Evolutionary conservation across 2,329 filamentous ascomycete genomes (phyloP), one percentile per base, ranked within the genome.

Genomic region (Furcasterigmium sp.): DNA sequence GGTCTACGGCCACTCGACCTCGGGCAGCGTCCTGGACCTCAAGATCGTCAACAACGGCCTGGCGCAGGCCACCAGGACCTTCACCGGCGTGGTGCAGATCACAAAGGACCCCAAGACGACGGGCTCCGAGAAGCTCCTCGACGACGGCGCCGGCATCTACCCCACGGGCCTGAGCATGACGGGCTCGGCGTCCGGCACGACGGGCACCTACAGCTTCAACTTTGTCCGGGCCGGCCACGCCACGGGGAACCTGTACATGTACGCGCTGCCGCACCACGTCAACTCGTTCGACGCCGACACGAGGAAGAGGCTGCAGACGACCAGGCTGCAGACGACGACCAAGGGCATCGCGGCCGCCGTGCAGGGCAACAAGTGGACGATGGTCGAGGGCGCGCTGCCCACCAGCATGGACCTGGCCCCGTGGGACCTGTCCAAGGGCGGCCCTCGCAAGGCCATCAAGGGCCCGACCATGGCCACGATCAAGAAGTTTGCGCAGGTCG

Each of bases 41-140:
- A 70, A 74, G 3, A 67, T 88, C 19, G 62, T 76, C 23, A 79
- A 79, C 42, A 77, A 75, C 43, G 73, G 72, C 8, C 67, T 76
- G 8, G 68, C 87, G 1, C 69, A 75, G 41, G 82, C 84, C 2
- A 72, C 73, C 11, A 64, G 65, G 1, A 73, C 73, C 2, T 94
- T 88, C 62, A 75, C 73, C 37, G 88, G 89, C 8, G 75, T 75
- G 1, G 76, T 94, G n/a, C 88, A 95, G 55, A 69, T 93, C n/a
- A 80, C 85, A 2, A 91, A 91, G 59, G 76, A 84, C 37, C 78
- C 83, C 3, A 30, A 28, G 63, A 66, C 21, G 64, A 66, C 30
- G 73, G 73, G 14, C 3, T 46, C 42, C 0, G 84, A 88, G 58
- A 63, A 65, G 0, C 57, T 84, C 4, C 88, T 85, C 54, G 87